Conservation (phyloP, 805 yeast species). For the Saturnispora mendoncae region DNA sequence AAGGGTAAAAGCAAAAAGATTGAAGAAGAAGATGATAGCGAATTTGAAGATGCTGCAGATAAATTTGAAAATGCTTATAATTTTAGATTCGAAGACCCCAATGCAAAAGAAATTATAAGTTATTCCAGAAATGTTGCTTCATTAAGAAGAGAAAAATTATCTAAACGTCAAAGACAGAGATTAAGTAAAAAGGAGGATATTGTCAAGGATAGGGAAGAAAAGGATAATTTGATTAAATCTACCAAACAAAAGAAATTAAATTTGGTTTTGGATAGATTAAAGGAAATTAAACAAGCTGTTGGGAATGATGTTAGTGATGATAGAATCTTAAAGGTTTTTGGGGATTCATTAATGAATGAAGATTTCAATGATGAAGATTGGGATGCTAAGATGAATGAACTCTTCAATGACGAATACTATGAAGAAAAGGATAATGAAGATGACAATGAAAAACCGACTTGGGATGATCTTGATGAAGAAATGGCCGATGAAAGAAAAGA, state of each 20-base stretch:
- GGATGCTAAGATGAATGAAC: slow-evolving; percentile 78
- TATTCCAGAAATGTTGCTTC: slow-evolving; percentile 95
- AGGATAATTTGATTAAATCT: slow-evolving; percentile 54
- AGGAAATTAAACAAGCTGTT: slow-evolving; percentile 55
- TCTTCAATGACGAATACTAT: slow-evolving; percentile 80
- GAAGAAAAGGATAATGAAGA: slow-evolving; percentile 36
- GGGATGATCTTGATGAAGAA: slow-evolving; percentile 45
- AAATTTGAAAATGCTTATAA: slow-evolving; percentile 87
- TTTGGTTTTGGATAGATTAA: slow-evolving; percentile 63
- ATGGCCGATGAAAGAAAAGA: slow-evolving; percentile 25
- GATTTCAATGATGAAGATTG: slow-evolving; percentile 88
- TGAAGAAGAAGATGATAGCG: slow-evolving; percentile 66
- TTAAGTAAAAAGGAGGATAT: slow-evolving; percentile 54
- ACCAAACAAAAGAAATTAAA: slow-evolving; percentile 70
- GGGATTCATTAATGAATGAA: slow-evolving; percentile 68
- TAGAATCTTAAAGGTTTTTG: slow-evolving; percentile 53
- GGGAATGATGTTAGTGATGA: slow-evolving; percentile 58
- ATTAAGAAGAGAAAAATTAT: slow-evolving; percentile 67
- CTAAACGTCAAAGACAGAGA: slow-evolving; percentile 74
- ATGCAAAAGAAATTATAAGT: slow-evolving; percentile 81
- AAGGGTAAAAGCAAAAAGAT: slow-evolving; percentile 40
- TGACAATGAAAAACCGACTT: slow-evolving; percentile 45
- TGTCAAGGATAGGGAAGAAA: slow-evolving; percentile 42
- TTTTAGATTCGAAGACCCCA: slow-evolving; percentile 89
- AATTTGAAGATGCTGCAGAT: slow-evolving; percentile 88